A percentile compares a stretch with the other conserved stretches of the same genome.
Evolutionary conservation across 2,329 filamentous ascomycete genomes (phyloP).

Genomic region (Colletotrichum tamarilloi): DNA sequence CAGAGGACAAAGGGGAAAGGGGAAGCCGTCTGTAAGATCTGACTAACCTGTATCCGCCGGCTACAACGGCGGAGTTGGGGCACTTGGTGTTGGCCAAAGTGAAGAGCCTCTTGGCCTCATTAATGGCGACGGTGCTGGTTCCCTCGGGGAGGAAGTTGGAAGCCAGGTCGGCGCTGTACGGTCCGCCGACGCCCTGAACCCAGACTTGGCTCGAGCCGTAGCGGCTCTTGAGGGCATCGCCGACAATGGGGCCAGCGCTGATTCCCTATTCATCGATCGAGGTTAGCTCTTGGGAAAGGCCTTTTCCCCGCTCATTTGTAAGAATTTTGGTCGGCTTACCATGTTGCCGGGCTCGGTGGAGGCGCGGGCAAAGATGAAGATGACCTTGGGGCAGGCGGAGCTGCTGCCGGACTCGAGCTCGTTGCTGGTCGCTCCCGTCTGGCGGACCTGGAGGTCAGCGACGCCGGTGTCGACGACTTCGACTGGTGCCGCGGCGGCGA

Average conservation of each 20-base stretch:
- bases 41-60: slow-evolving; percentile 49
- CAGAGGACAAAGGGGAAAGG: background rate
- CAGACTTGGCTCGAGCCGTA: slow-evolving; percentile 45
- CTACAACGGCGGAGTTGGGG: slow-evolving; percentile 53
- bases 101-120: slow-evolving; percentile 53
- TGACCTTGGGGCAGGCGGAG: slow-evolving; percentile 47
- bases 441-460: slow-evolving; percentile 34
- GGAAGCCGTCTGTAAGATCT: no score
- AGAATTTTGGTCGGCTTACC: slow-evolving; percentile 38
- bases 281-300: background rate
- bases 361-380: slow-evolving; percentile 54
- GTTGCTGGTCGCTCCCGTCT: slow-evolving; percentile 38
- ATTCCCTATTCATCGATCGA: slow-evolving; percentile 38
- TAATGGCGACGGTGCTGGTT: slow-evolving; percentile 50
- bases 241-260: slow-evolving; percentile 44
- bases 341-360: slow-evolving; percentile 53
- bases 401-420: slow-evolving; percentile 44
- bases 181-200: slow-evolving; percentile 56
- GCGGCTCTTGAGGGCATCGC: slow-evolving; percentile 41
- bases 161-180: slow-evolving; percentile 49
- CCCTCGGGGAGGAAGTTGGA: slow-evolving; percentile 52
- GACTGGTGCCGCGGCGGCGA: slow-evolving; percentile 34
- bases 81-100: slow-evolving; percentile 53
- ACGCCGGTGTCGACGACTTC: slow-evolving; percentile 13
- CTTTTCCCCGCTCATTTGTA: background rate